A percentile compares a stretch with the other conserved stretches of the same genome.
These are phyloP conservation scores for Raphidocelis subcapitata DNA, from an alignment of 139 green algal species.

Conservation along the genomic window DNA sequence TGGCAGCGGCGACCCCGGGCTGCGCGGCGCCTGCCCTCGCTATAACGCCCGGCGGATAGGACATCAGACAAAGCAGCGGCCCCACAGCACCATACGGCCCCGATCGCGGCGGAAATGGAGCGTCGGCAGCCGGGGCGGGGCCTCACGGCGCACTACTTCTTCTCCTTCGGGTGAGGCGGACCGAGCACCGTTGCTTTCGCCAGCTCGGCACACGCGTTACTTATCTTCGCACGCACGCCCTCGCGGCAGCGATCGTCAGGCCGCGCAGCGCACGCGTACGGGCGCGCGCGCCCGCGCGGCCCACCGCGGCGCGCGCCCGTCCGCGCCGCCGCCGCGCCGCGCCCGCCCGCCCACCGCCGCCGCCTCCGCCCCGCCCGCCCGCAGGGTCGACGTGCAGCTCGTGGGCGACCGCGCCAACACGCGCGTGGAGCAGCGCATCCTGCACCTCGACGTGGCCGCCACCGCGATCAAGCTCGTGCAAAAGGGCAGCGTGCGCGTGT, in stretches of 20 bases:
- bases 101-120: too few relatives aligned
- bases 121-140: constrained; percentile 5
- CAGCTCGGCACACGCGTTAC: too few relatives aligned
- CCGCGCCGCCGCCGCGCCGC: too few relatives aligned
- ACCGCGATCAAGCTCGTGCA: constrained; percentile 36
- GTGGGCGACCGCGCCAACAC: constrained; percentile 42
- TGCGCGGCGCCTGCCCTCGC: too few relatives aligned
- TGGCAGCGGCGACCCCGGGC: too few relatives aligned
- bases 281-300: not conserved
- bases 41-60: too few relatives aligned
- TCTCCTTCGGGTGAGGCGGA: constrained; percentile 27
- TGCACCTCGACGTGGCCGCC: constrained; percentile 44
- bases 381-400: constrained; percentile 43
- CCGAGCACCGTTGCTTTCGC: not conserved
- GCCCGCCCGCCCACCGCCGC: too few relatives aligned
- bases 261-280: not conserved
- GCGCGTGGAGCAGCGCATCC: constrained; percentile 37
- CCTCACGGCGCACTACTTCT: constrained; percentile 36
- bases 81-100: too few relatives aligned
- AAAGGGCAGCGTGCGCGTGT: constrained; percentile 29
- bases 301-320: not conserved
- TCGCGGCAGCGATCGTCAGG: too few relatives aligned
- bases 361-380: not conserved
- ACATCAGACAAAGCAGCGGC: too few relatives aligned
- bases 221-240: too few relatives aligned